phyloP scores from a whole-genome alignment of 1,284 basidiomycete genomes.

The Cryptococcus sp. region DNA sequence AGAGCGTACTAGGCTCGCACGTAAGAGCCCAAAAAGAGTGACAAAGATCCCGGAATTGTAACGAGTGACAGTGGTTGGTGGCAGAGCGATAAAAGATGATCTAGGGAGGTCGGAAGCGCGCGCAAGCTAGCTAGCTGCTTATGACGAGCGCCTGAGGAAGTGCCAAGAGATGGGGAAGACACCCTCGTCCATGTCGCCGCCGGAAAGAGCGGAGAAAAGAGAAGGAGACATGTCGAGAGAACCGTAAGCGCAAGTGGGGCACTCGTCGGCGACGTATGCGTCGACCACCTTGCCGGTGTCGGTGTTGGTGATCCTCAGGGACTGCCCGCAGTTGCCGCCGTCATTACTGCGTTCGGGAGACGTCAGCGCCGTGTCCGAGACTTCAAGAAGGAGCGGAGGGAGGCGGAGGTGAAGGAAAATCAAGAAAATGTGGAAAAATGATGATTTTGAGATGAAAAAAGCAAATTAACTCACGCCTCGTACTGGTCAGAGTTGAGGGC shows the following conservation, averaged over 20 bases:
- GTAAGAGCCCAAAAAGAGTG: too few species aligned
- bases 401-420: not conserved
- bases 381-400: not conserved
- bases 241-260: slow-evolving; percentile 54
- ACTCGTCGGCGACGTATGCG: slow-evolving; percentile 63
- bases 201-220: slow-evolving; percentile 51
- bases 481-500: slow-evolving; percentile 43
- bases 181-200: slow-evolving; percentile 42
- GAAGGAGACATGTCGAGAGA: slow-evolving; percentile 56
- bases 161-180: slow-evolving; percentile 45
- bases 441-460: too few species aligned
- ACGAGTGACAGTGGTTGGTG: too few species aligned
- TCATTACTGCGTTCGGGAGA: not conserved
- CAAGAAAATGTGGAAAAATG: too few species aligned
- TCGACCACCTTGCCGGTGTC: slow-evolving; percentile 61
- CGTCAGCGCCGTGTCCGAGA: too few species aligned
- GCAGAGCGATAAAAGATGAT: too few species aligned
- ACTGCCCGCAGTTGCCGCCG: slow-evolving; percentile 60
- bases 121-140: slow-evolving; percentile 5
- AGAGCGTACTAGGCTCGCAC: too few species aligned
- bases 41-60: too few species aligned
- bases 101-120: not conserved
- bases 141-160: slow-evolving; percentile 15
- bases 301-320: slow-evolving; percentile 66
- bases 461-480: slow-evolving; percentile 2